Percentiles rank a stretch among this genome's conserved stretches.
Conservation (phyloP, 2,329 filamentous ascomycete species). For the Fusarium chuoi region DNA sequence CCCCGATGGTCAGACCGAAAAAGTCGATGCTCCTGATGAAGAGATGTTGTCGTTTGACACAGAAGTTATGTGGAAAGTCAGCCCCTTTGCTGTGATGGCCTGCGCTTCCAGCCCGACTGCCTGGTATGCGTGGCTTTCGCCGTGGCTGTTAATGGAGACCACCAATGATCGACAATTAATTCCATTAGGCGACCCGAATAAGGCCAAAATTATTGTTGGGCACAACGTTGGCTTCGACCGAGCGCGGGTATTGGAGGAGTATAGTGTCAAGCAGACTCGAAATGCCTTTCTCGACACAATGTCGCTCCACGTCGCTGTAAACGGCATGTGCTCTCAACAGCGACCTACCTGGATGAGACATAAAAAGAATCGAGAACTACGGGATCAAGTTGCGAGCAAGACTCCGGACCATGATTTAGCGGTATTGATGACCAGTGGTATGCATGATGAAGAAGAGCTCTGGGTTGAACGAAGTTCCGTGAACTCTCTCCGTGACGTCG, state of each 20-base stretch:
- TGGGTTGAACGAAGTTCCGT: conserved; percentile 96
- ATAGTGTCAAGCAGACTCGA: conserved; percentile 81
- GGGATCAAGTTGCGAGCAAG: conserved; percentile 80
- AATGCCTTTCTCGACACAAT: conserved; percentile 96
- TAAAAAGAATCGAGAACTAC: conserved; percentile 85
- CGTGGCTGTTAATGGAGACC: conserved; percentile 89
- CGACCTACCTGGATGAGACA: conserved; percentile 98
- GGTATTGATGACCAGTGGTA: conserved; percentile 72
- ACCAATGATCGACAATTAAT: conserved; percentile 82
- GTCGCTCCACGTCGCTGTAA: conserved; percentile 97
- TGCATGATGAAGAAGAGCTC: conserved; percentile 91
- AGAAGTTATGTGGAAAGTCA: conserved; percentile 95
- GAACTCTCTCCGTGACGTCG: conserved; percentile 94
- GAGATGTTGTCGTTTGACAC: conserved; percentile 91
- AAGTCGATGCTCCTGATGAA: conserved; percentile 81
- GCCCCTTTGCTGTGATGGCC: conserved; percentile 94
- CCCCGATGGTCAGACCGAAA: conserved; percentile 74
- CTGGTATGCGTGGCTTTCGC: conserved; percentile 98
- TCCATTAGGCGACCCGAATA: conserved; percentile 80
- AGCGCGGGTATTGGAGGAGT: conserved; percentile 89
- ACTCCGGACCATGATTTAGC: conserved; percentile 77
- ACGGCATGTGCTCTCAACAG: conserved; percentile 98
- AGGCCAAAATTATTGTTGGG: conserved; percentile 83
- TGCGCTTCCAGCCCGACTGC: conserved; percentile 88
- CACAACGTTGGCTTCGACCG: conserved; percentile 97